Conservation (phyloP, 1,284 basidiomycete species). For the Baeospora myosura region DNA sequence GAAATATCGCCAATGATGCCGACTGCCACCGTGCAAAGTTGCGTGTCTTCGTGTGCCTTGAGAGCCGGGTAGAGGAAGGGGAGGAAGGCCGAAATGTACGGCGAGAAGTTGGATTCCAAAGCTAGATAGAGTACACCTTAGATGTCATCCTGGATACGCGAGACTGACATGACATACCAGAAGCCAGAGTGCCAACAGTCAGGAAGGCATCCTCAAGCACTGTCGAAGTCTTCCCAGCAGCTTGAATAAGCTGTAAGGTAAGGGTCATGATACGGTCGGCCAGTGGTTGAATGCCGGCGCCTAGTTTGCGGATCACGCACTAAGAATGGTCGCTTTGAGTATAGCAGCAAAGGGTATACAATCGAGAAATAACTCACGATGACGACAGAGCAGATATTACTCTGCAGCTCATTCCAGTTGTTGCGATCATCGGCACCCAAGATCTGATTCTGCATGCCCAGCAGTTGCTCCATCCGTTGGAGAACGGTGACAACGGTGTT, state of each 20-base stretch:
- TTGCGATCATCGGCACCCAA: conserved; percentile 94
- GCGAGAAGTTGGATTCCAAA: conserved; percentile 79
- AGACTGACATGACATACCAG: conserved; percentile 34
- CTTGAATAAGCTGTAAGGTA: conserved; percentile 78
- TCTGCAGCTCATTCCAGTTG: conserved; percentile 98
- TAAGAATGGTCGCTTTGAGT: conserved; percentile 25
- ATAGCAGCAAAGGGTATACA: neutral
- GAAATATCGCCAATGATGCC: conserved; percentile 95
- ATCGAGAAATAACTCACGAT: conserved; percentile 47
- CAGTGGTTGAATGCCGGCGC: conserved; percentile 78
- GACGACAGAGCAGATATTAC: conserved; percentile 89
- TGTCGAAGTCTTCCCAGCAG: conserved; percentile 87
- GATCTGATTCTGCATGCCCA: conserved; percentile 88
- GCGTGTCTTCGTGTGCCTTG: conserved; percentile 89
- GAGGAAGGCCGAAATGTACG: conserved; percentile 87
- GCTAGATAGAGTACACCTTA: conserved; percentile 32
- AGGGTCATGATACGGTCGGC: conserved; percentile 96
- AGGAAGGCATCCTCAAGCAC: conserved; percentile 97
- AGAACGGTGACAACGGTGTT: conserved; percentile 80
- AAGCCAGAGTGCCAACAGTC: conserved; percentile 84
- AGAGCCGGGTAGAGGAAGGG: conserved; percentile 89
- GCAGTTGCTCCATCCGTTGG: conserved; percentile 82
- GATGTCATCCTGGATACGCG: neutral
- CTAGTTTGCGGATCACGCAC: conserved; percentile 82
- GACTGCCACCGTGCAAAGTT: conserved; percentile 91